Evolutionary conservation across 2,329 filamentous ascomycete species (phyloP).

Genomic region (Pyrenophora teres): DNA sequence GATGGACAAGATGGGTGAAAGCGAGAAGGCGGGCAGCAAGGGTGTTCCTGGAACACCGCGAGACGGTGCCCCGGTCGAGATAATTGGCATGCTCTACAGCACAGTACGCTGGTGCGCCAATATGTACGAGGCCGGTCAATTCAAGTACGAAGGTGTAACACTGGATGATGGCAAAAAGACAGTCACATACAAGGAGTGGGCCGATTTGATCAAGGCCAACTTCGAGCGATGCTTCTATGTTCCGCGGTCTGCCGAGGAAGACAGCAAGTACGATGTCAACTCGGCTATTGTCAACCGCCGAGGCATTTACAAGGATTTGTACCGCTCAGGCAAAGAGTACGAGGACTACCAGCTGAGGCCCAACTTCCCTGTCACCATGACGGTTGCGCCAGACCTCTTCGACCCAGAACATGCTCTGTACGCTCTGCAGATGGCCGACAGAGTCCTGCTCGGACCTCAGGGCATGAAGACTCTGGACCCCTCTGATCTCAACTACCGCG

Average conservation of each 20-base stretch:
- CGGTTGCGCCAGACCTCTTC: slow-evolving; percentile 88
- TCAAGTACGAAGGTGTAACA: slow-evolving; percentile 73
- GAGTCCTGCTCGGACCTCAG: slow-evolving; percentile 78
- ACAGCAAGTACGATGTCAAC: slow-evolving; percentile 80
- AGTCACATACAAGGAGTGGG: slow-evolving; percentile 80
- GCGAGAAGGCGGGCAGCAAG: slow-evolving; percentile 85
- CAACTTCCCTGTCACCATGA: slow-evolving; percentile 96
- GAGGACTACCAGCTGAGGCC: slow-evolving; percentile 95
- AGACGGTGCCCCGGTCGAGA: slow-evolving; percentile 93
- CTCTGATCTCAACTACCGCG: slow-evolving; percentile 87
- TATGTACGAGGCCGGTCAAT: slow-evolving; percentile 70
- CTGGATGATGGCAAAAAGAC: slow-evolving; percentile 61
- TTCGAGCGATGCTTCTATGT: slow-evolving; percentile 95
- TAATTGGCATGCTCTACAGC: slow-evolving; percentile 91
- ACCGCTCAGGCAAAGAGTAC: slow-evolving; percentile 91
- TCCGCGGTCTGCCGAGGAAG: slow-evolving; percentile 70
- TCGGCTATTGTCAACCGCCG: slow-evolving; percentile 79
- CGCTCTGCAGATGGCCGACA: slow-evolving; percentile 80
- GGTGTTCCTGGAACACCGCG: slow-evolving; percentile 94
- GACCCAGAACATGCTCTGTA: slow-evolving; percentile 75
- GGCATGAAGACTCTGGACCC: slow-evolving; percentile 98
- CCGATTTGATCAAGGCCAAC: slow-evolving; percentile 74
- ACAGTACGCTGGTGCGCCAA: slow-evolving; percentile 77
- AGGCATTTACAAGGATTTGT: slow-evolving; percentile 97
- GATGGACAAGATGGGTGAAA: slow-evolving; percentile 99